These are phyloP conservation scores for Agaricus subrufescens DNA, from an alignment of 768 basidiomycete genomes.

Conservation along the genomic window DNA sequence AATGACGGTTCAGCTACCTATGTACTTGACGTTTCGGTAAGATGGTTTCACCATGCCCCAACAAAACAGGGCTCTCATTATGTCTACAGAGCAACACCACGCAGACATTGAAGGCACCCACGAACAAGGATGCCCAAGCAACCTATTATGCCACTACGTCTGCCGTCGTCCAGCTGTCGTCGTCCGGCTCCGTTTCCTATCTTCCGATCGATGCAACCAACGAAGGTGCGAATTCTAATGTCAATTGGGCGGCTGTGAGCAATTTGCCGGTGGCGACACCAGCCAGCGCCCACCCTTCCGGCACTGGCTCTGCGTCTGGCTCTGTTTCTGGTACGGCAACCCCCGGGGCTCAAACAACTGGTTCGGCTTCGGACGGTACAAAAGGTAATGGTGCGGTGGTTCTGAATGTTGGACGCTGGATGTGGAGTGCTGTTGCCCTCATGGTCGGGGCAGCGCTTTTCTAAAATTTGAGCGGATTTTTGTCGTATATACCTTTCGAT, in stretches of 20 bases:
- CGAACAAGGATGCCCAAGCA: conserved; percentile 52
- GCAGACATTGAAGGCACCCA: conserved; percentile 52
- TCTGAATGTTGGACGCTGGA: background rate
- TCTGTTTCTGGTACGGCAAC: background rate
- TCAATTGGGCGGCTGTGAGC: conserved; percentile 45
- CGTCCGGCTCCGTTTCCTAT: conserved; percentile 54
- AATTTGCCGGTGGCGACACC: conserved; percentile 35
- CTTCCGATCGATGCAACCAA: conserved; percentile 51
- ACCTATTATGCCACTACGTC: conserved; percentile 59
- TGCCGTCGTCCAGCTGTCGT: conserved; percentile 65
- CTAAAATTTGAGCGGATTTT: background rate
- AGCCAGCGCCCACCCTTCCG: background rate
- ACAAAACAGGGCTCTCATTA: background rate
- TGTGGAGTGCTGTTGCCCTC: conserved; percentile 3
- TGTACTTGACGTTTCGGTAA: conserved; percentile 63
- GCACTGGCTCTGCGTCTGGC: background rate
- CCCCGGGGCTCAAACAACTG: background rate
- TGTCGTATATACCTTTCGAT: background rate
- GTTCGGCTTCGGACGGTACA: background rate
- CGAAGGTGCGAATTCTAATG: conserved; percentile 34
- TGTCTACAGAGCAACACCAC: conserved; percentile 56
- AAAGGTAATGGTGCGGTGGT: background rate
- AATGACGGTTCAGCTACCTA: conserved; percentile 68
- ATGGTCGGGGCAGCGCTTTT: conserved; percentile 1
- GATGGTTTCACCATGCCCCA: background rate